Evolutionary conservation across 257 asterid species (phyloP).

Genomic region (Salvia splendens): DNA sequence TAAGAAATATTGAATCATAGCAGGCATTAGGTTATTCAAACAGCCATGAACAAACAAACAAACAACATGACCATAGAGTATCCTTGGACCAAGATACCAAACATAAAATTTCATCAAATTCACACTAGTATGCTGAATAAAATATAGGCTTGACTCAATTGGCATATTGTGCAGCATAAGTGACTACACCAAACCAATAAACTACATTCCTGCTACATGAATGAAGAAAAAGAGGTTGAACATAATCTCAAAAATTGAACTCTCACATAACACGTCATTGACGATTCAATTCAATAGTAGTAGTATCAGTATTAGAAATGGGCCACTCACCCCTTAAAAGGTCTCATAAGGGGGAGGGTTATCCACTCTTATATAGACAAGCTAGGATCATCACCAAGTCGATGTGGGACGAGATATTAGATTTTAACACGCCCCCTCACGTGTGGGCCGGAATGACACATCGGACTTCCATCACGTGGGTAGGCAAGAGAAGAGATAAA

Average conservation of each 20-base stretch:
- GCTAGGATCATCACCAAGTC: too few species aligned
- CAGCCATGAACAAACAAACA: background rate
- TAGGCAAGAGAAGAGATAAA: too few species aligned
- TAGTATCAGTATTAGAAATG: too few species aligned
- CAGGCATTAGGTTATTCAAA: constrained; percentile 2
- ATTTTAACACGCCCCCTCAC: too few species aligned
- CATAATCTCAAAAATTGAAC: background rate
- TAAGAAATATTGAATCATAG: constrained; percentile 2
- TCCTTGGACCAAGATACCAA: background rate
- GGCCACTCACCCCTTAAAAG: too few species aligned
- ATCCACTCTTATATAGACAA: too few species aligned
- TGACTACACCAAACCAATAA: background rate
- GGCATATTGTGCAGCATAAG: background rate
- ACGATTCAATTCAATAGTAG: too few species aligned
- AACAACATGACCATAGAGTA: too few species aligned
- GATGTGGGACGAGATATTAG: too few species aligned
- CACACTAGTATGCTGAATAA: background rate
- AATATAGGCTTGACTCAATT: background rate
- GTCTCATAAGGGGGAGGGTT: too few species aligned
- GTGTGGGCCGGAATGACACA: too few species aligned
- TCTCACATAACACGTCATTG: background rate
- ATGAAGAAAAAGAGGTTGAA: background rate
- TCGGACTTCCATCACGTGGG: too few species aligned
- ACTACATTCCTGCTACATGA: background rate
- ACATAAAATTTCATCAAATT: background rate